These are phyloP conservation scores for Candida sonorensis DNA, from an alignment of 805 yeast species.

Conservation along the genomic window DNA sequence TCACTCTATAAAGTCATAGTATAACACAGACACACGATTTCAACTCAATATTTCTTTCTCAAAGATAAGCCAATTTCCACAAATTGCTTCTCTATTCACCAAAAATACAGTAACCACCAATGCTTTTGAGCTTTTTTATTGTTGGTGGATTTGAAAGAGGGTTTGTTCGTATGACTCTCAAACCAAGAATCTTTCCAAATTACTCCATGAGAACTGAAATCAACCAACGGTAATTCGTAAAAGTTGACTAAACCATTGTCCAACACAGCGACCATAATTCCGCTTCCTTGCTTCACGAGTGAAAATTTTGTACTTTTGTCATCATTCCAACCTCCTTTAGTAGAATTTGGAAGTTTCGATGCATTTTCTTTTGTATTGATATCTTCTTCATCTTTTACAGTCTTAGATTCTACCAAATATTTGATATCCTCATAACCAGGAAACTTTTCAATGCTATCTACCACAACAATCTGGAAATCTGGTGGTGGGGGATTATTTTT, in stretches of 20 bases:
- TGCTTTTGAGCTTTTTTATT: no score
- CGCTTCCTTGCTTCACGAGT: constrained; percentile 4
- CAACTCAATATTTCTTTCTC: no score
- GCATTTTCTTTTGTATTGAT: not conserved
- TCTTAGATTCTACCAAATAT: no score
- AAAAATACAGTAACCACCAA: no score
- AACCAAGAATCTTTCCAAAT: constrained; percentile 24
- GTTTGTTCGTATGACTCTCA: no score
- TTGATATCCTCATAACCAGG: constrained; percentile 42
- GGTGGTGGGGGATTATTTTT: constrained; percentile 66
- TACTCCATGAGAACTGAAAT: constrained; percentile 30
- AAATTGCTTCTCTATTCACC: no score
- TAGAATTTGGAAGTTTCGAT: no score
- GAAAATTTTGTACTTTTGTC: constrained; percentile 7
- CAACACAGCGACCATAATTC: constrained; percentile 60
- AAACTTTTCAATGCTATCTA: constrained; percentile 39
- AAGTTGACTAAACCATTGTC: constrained; percentile 74
- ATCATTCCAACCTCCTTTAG: constrained; percentile 6
- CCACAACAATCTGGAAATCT: constrained; percentile 64
- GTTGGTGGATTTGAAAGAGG: no score
- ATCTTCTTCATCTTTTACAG: not conserved
- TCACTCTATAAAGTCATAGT: no score
- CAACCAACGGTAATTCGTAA: constrained; percentile 43
- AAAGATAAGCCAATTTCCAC: no score
- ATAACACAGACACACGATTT: no score